Evolutionary conservation across 441 rosid genomes (phyloP), one percentile per base, ranked within the genome.

Genomic region (Gossypium trilobum): DNA sequence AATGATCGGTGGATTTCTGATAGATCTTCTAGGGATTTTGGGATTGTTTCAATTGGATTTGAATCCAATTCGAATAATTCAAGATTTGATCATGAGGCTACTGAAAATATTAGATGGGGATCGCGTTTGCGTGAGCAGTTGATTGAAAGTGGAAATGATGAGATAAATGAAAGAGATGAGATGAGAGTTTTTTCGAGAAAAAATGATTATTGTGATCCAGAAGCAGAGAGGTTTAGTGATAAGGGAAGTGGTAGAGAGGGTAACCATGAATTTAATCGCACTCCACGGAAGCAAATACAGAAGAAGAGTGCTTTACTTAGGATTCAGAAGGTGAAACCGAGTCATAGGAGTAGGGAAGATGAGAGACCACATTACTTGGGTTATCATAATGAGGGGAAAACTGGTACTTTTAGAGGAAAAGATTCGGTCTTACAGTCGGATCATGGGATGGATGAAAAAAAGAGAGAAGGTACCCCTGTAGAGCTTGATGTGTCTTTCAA

Each of bases 251-350:
- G 70, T 39, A 75, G 85, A 80, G 97, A 84, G 74, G 74, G 72
- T 67, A 81, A 80, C 75, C 80, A 73, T 61, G 97, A 89, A 20
- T 78, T 63, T 61, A 80, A 75, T 74, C 73, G 79, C 33, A 82
- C 87, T 13, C 91, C 93, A 0, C 77, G 82, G 85, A 90, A 87
- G 85, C 89, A 75, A 75, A 57, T 81, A 9, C 91, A 81, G 77
- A 92, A 91, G 82, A 95, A 82, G 87, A 95, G 97, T 86, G 99
- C 86, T 78, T 77, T 92, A 59, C 84, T 86, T 74, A 87, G 99
- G 88, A 86, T 91, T 82, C 97, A 89, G 78, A 48, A 61, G 72
- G 85, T 84, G 13, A 87, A 84, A 73, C 84, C 84, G n/a, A 71
- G 58, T 75, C 81, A 75, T 66, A 85, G 80, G 78, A 78, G 74